Conservation (phyloP, 768 basidiomycete genomes). For the Butyriboletus loyo region DNA sequence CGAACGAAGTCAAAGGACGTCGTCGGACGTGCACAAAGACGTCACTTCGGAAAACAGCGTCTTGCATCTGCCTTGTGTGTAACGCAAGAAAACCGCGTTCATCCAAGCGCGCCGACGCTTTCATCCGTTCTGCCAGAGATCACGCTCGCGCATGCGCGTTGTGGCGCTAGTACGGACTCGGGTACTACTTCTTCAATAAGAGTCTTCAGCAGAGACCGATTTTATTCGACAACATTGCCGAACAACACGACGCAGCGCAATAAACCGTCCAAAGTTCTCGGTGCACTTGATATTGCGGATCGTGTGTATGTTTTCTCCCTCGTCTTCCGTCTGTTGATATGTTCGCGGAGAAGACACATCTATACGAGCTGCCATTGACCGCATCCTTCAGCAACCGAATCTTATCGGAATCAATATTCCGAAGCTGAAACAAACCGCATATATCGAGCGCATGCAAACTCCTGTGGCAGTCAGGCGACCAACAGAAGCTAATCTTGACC, state of each 20-base stretch:
- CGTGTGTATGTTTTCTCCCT: slow-evolving; percentile 19
- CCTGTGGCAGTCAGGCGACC: not conserved
- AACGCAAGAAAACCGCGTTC: slow-evolving; percentile 8
- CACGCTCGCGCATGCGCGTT: slow-evolving; percentile 26
- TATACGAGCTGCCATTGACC: slow-evolving; percentile 29
- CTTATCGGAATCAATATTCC: slow-evolving; percentile 20
- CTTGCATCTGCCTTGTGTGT: slow-evolving; percentile 44
- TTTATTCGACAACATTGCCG: not conserved
- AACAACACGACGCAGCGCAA: slow-evolving; percentile 4
- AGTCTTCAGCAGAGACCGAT: slow-evolving; percentile 2
- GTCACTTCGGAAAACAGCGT: slow-evolving; percentile 59
- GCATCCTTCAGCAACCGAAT: slow-evolving; percentile 25
- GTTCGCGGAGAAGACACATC: slow-evolving; percentile 19
- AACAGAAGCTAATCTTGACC: not conserved
- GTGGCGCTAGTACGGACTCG: not conserved
- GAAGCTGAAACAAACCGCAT: not conserved
- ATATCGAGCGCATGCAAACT: not conserved
- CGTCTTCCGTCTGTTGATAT: slow-evolving; percentile 4
- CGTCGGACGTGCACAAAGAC: slow-evolving; percentile 51
- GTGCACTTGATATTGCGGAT: slow-evolving; percentile 24
- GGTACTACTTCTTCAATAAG: not conserved
- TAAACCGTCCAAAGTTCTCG: slow-evolving; percentile 24
- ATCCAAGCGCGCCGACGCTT: not conserved
- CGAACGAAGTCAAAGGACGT: slow-evolving; percentile 57
- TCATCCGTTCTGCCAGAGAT: slow-evolving; percentile 21